Evolutionary conservation across 129 eudicot species (phyloP).

Genomic region (Solidago caesia): DNA sequence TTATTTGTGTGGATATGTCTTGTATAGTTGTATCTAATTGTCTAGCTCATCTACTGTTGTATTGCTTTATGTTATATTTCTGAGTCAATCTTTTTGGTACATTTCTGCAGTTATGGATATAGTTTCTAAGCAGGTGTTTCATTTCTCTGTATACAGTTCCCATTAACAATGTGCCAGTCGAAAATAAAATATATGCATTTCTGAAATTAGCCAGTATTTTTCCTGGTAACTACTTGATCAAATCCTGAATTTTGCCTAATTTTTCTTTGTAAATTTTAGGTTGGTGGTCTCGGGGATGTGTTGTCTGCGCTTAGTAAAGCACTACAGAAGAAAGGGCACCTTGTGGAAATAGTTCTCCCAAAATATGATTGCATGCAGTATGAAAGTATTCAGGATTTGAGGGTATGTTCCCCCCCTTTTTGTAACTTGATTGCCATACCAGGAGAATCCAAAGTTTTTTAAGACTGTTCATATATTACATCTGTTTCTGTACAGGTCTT

Average conservation of each 20-base stretch:
- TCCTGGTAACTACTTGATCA: slow-evolving; percentile 1
- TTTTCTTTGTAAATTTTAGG: slow-evolving; percentile 40
- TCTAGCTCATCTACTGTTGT: background rate
- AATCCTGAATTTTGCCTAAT: slow-evolving; percentile 15
- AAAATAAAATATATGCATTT: slow-evolving; percentile 1
- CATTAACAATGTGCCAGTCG: background rate
- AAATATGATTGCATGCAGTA: slow-evolving; percentile 95
- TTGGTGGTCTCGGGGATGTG: slow-evolving; percentile 99
- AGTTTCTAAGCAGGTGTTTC: background rate
- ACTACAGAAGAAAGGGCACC: slow-evolving; percentile 89
- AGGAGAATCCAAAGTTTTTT: background rate
- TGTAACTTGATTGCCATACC: background rate
- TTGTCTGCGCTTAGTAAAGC: slow-evolving; percentile 96
- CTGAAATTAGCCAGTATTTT: slow-evolving; percentile 7
- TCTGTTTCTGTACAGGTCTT: slow-evolving; percentile 53
- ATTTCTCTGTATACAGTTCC: background rate
- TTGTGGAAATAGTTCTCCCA: slow-evolving; percentile 85
- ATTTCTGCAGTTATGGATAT: background rate
- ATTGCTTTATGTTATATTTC: background rate
- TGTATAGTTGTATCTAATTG: background rate
- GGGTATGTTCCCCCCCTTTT: slow-evolving; percentile 42
- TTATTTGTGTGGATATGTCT: background rate
- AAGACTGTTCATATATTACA: slow-evolving; percentile 7
- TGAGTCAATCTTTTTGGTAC: background rate
- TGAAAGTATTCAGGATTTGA: slow-evolving; percentile 58